Base-by-base conservation (phyloP, 1,139 yeast species). In the Hansenula lynferdii region DNA sequence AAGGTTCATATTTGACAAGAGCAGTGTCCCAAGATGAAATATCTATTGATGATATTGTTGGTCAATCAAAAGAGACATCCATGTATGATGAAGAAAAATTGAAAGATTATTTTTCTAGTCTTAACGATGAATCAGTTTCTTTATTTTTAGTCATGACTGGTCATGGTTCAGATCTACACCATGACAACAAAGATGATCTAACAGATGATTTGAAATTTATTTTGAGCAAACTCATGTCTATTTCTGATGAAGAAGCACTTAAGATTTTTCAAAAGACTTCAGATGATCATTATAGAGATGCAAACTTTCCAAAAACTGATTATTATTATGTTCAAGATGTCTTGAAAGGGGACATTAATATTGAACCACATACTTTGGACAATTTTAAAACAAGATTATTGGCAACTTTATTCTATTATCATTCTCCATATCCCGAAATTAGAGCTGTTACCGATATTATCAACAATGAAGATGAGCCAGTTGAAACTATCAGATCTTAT, bases 391-490 rank as follows among this genome's bases (percentile, higher is more conserved):
- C 55, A 7, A 64, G 59, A 42, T 46, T 69, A 18, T 65, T 66
- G 38, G 80, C 80, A 3, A 69, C 67, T 21, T 52, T 78, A 36
- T 59, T 73, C 37, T 64, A 71, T 34, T 77, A 64, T 52, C 73
- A 70, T 54, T 77, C 83, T 1, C 82, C 84, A 1, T 80, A 80
- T 53, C 75, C 80, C 4, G 85, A 79, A 55, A 83, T 80, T 8
- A 65, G 86, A 45, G 67, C 85, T 9, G 73, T 76, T 23, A 65
- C 78, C 22, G 71, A 69, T 36, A 75, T 79, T 15, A 58, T 57
- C 33, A 82, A 77, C 51, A 80, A 77, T 47, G 70, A 71, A 2
- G 51, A 49, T 3, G 56, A 65, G 24, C 72, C 75, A 6, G 65
- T 69, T 44, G 85, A 80, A 55, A 77, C 85, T 3, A 48, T 74